A percentile compares a stretch with the other conserved stretches of the same genome.
phyloP scores from a whole-genome alignment of 306 rosid genomes.

The Vigna trinervia region DNA sequence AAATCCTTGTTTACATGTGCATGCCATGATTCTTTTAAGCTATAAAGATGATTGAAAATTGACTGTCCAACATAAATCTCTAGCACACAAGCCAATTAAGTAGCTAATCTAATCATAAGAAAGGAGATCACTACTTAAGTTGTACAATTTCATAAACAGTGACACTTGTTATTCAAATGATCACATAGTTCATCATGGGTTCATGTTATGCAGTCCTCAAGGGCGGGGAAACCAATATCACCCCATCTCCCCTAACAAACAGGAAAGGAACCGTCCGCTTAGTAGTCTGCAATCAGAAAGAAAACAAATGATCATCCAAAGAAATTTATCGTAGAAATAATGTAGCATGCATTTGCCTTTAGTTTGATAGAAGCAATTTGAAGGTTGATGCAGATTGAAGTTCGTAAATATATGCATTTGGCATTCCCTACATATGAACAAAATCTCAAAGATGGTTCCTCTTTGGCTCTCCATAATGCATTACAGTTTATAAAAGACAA shows the following conservation, averaged over 20 bases:
- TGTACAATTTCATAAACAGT: constrained; percentile 31
- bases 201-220: constrained; percentile 81
- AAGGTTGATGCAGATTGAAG: constrained; percentile 28
- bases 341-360: not conserved
- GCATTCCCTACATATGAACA: constrained; percentile 21
- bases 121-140: constrained; percentile 37
- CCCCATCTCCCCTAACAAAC: constrained; percentile 98
- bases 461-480: not conserved
- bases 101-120: constrained; percentile 44
- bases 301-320: constrained; percentile 28
- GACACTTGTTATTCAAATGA: constrained; percentile 39
- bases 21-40: constrained; percentile 42
- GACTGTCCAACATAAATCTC: constrained; percentile 32
- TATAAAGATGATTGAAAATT: constrained; percentile 27
- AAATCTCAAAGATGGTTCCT: constrained; percentile 10
- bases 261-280: constrained; percentile 90
- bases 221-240: constrained; percentile 97
- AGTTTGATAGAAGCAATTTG: constrained; percentile 3
- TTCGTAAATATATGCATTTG: constrained; percentile 29
- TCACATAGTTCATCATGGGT: constrained; percentile 25
- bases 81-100: constrained; percentile 36
- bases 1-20: constrained; percentile 35
- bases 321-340: constrained; percentile 7
- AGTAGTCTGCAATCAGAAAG: constrained; percentile 72
- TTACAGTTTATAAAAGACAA: not conserved